Base-by-base conservation (phyloP, 345 rosid species). In the Bretschneidera sinensis region DNA sequence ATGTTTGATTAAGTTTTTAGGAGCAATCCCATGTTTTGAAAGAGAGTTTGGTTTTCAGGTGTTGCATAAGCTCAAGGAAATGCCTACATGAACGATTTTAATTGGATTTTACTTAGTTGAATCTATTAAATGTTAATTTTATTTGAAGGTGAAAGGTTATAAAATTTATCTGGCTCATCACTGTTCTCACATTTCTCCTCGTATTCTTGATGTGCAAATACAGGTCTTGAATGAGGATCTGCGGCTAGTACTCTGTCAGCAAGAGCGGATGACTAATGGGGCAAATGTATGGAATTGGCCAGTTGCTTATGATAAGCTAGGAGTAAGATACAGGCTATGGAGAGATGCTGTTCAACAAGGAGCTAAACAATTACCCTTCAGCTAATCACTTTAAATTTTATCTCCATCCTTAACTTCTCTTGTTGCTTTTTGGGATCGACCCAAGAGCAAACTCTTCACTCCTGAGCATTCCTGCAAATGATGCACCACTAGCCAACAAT, bases 151-250 rank as follows among this genome's bases (percentile, higher is more conserved):
- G 35, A 31, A 31, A 31, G n/a, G n/a, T n/a, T n/a, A n/a, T n/a
- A n/a, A n/a, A n/a, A n/a, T n/a, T 31, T 31, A 4, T 4, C 35
- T 4, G 9, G 35, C 9, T 31, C 35, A 31, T 31, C 35, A 31
- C 4, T 13, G n/a, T 13, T 1, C 6, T 39, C 4, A 39, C 6
- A 39, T 39, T 11, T 14, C 45, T 14, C 4, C 45, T 14, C 45
- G 10, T 39, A 7, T 39, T 39, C 45, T 39, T 11, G 11, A 39
- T 39, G 1, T 5, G 45, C 15, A 39, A 39, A 39, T 35, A 17
- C 84, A 94, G 99, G 99, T 94, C 21, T 69, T 94, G 78, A 85
- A 94, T 35, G 96, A 94, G 79, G 99, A 94, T 77, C 64, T 94
- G 7, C 69, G 99, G 53, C 80, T 90, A 11, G 99, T 94, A 1